These are phyloP conservation scores for Euryodendron excelsum DNA, from an alignment of 148 eudicot genomes.

Conservation along the genomic window DNA sequence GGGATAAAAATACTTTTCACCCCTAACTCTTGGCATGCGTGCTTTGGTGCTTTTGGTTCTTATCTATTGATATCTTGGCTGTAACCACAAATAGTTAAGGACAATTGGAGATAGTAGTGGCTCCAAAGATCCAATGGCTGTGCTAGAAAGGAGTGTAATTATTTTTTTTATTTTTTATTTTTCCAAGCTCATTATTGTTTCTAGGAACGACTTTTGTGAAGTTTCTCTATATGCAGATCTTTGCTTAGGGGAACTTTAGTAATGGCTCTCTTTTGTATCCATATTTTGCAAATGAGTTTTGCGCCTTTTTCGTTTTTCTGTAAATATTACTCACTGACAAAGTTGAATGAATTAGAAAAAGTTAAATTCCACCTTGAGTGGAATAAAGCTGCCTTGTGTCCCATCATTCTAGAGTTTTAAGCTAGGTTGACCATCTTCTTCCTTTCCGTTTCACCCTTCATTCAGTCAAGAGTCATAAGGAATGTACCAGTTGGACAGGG, in stretches of 20 bases:
- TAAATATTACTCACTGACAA: neutral
- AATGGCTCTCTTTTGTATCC: neutral
- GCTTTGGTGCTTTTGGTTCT: too few relatives aligned
- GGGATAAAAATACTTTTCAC: neutral
- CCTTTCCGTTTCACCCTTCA: neutral
- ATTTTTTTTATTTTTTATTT: too few relatives aligned
- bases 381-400: too few relatives aligned
- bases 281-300: neutral
- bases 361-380: too few relatives aligned
- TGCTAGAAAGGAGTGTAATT: neutral
- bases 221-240: neutral
- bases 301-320: neutral
- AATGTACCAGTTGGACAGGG: too few relatives aligned
- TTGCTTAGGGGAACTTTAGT: neutral
- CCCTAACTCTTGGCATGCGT: too few relatives aligned
- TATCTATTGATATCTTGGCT: too few relatives aligned
- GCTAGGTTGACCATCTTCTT: neutral
- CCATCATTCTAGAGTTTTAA: too few relatives aligned
- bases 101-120: neutral
- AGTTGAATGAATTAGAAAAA: neutral
- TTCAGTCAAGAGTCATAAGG: too few relatives aligned
- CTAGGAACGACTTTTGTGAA: neutral
- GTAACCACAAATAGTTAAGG: too few relatives aligned
- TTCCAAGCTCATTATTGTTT: too few relatives aligned
- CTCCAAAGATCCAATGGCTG: neutral